These are phyloP conservation scores for Orbilia oligospora DNA, from an alignment of 2,329 filamentous ascomycete species.

Conservation along the genomic window DNA sequence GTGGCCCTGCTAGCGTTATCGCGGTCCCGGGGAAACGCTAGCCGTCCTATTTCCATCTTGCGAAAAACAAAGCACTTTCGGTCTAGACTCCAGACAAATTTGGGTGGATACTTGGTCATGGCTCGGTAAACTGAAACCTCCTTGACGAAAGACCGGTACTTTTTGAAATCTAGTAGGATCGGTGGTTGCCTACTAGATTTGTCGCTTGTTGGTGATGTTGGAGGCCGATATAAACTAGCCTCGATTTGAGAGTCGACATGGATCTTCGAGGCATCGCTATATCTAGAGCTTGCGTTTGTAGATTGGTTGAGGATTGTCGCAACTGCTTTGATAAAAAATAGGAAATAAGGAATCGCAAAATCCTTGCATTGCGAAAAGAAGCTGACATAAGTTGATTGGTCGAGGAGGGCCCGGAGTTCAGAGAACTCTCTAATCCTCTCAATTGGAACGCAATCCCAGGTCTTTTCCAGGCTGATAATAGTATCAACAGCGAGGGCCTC, in stretches of 20 bases:
- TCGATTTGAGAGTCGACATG: conserved; percentile 59
- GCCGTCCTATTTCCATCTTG: conserved; percentile 51
- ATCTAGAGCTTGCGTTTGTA: conserved; percentile 53
- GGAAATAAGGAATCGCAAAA: conserved; percentile 57
- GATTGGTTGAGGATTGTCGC: conserved; percentile 55
- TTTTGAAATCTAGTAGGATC: conserved; percentile 53
- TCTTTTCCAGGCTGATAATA: conserved; percentile 53
- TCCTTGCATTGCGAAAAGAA: conserved; percentile 48
- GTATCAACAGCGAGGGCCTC: conserved; percentile 40
- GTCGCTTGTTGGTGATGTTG: conserved; percentile 25
- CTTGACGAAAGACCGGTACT: conserved; percentile 50
- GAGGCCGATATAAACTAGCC: conserved; percentile 40
- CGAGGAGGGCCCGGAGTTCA: conserved; percentile 41
- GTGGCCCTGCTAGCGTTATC: conserved; percentile 49
- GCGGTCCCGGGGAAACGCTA: conserved; percentile 52
- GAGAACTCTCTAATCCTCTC: conserved; percentile 54
- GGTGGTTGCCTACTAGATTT: conserved; percentile 28
- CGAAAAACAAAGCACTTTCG: conserved; percentile 52
- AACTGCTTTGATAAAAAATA: conserved; percentile 48
- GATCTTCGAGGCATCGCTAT: conserved; percentile 59
- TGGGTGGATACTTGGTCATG: conserved; percentile 51
- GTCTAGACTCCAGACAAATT: conserved; percentile 53
- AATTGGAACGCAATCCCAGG: conserved; percentile 48
- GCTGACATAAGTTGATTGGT: conserved; percentile 36
- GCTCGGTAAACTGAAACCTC: conserved; percentile 40